phyloP scores from a whole-genome alignment of 805 yeast genomes.

The Teunomyces pallodes region DNA sequence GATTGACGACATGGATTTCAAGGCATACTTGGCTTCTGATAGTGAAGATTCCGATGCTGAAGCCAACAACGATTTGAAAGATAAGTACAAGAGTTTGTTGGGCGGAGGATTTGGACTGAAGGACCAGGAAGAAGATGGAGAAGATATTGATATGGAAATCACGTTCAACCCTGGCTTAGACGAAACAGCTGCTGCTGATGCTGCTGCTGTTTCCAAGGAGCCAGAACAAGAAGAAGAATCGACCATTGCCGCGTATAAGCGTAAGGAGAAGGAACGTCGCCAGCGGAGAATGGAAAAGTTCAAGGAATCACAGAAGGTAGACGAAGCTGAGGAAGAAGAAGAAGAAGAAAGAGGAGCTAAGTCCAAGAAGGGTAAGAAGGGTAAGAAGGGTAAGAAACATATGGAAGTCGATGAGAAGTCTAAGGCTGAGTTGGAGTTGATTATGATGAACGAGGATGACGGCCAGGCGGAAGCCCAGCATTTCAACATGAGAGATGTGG shows the following conservation, averaged over 20 bases:
- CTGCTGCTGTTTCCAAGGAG: conserved; percentile 18
- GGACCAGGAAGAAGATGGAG: conserved; percentile 21
- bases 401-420: conserved; percentile 17
- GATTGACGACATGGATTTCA: conserved; percentile 84
- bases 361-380: conserved; percentile 22
- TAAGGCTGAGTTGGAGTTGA: conserved; percentile 69
- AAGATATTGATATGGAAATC: conserved; percentile 81
- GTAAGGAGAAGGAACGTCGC: conserved; percentile 92
- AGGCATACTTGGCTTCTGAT: conserved; percentile 86
- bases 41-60: conserved; percentile 56
- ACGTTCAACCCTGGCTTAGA: conserved; percentile 88
- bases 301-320: conserved; percentile 50
- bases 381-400: conserved; percentile 1
- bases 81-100: conserved; percentile 61
- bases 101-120: conserved; percentile 40
- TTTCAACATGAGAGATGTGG: conserved; percentile 74
- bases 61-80: conserved; percentile 34
- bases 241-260: conserved; percentile 73
- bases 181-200: conserved; percentile 18
- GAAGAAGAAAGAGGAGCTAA: conserved; percentile 19
- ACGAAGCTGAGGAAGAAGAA: conserved; percentile 51
- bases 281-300: conserved; percentile 75
- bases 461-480: conserved; percentile 50
- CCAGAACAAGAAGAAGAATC: conserved; percentile 38
- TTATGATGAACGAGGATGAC: conserved; percentile 59